Base-by-base conservation (phyloP, 805 yeast genomes). In the Metschnikowia anglica region DNA sequence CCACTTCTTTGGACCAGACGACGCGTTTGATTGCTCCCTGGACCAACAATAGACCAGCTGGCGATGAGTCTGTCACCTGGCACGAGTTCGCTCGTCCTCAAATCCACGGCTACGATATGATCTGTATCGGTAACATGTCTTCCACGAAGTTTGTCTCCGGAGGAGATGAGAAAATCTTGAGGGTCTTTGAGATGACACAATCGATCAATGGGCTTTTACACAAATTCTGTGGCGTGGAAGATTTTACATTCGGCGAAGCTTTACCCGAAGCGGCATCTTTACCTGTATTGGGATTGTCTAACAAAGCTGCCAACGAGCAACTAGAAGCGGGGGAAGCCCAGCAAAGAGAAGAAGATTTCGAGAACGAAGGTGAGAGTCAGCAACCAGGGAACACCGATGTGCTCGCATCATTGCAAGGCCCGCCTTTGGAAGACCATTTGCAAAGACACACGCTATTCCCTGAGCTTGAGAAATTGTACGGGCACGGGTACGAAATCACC, bases 91-190 rank as follows among this genome's bases (percentile, higher is more conserved):
- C 97, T 1, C 77, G 99, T 53, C 98, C 99, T 0, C 99, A 93
- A 63, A 93, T 93, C 49, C 99, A 93, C 62, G 99, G 99, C 7
- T 93, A 88, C 60, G 98, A 93, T 59, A 89, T 93, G 97, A 74
- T 87, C 28, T 81, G 96, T 52, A 70, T 86, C 6, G 79, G 81
- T 28, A 72, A 84, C 10, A 62, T 93, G 11, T 64, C 77, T 13
- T 64, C 72, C 37, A 72, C 85, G 1, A 69, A 76, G 49, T 91
- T 87, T 66, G 85, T 90, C 3, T 87, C 96, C 41, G 98, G 90
- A 12, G 98, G 97, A 36, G 99, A 95, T 59, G 99, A 93, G 59
- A 95, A 93, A 66, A 81, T 88, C 9, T 63, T 91, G 49, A 73
- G 99, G 53, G 86, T 89, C 0, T 93, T 95, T 61, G 90, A 85